Base-by-base conservation (phyloP, 2,329 filamentous ascomycete genomes). In the Colletotrichum cordylinicola region DNA sequence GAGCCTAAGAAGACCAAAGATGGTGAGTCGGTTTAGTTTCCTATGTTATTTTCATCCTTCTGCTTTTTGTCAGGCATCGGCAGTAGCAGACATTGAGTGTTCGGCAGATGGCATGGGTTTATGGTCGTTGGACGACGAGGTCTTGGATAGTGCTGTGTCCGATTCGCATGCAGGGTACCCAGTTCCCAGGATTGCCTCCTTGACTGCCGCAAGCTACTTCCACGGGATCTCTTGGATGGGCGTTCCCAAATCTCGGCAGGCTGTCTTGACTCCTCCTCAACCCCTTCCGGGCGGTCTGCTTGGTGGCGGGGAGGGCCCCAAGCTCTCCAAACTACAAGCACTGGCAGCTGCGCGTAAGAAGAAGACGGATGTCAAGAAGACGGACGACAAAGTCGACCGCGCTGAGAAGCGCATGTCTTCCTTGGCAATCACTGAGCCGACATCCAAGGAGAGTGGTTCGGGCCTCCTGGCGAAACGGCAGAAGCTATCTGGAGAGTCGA, bases 261-360 rank as follows among this genome's bases (percentile, higher is more conserved):
- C 94, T 18, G 88, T 93, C 18, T 90, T 96, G 48, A 85, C 94
- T 66, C 88, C 93, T 55, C 91, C 84, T 74, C 77, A 39, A 35
- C 67, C 79, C 18, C 90, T 43, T 77, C 92, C 90, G 69, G 91
- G 93, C 21, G 94, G 95, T 3, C 88, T 99, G 0, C 85, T 98
- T 4, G 98, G 97, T 35, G 98, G 97, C 39, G 90, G 92, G 3
- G 90, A 91, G 64, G 86, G 86, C 15, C 89, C 91, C 4, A 97
- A 96, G 81, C 90, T 94, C 84, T 98, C 96, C 7, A 99, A 99
- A 81, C 88, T 99, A 61, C 96, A 98, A 80, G 95, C 95, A 64
- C 87, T 99, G 56, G 96, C 96, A 67, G 95, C 95, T 39, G 94
- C 95, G 70, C 91, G 96, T 33, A 96, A 96, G 83, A 96, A 95